Base-by-base conservation (phyloP, 2,329 filamentous ascomycete species). In the Fusarium tricinctum region DNA sequence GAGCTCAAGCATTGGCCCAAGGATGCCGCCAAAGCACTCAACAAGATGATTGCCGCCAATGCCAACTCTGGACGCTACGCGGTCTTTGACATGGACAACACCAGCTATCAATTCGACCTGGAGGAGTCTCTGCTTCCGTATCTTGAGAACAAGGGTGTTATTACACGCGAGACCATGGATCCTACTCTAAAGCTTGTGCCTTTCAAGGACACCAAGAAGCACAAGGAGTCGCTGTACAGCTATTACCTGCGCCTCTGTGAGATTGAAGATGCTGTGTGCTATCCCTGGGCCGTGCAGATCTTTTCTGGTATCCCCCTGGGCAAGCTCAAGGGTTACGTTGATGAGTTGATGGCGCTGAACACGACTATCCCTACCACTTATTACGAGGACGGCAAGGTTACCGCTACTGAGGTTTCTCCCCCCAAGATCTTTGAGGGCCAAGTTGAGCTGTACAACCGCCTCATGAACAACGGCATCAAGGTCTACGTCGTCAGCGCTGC, bases 21-120 rank as follows among this genome's bases (percentile, higher is more conserved):
- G 7, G 65, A 71, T 8, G 80, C 79, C 0, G 80, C 80, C 6
- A 70, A 70, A 23, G 71, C 75, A 4, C 73, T 81, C 47, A 73
- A 79, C 56, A 68, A 66, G 33, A 80, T 81, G 80, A 81, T 81
- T 54, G 68, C 72, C 2, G 69, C 69, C 52, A 81, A 81, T 55
- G 78, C 78, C 22, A 73, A 81, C 73, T 66, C 74, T 45, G 77
- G 78, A 23, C 75, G 75, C 51, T 81, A 79, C 44, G 80, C 80
- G 14, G 75, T 79, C 23, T 81, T 81, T 45, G 80, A 83, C 73
- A 82, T 82, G 81, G 81, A 83, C 75, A 82, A 83, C 71, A 83
- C 81, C 4, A 78, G 77, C 64, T 83, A 78, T 38, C 76, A 75
- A 48, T 81, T 74, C 50, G 81, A 83, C 51, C 66, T 83, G 13